Conservation (phyloP, 73 alveolate species). For the Durusdinium trenchii region DNA sequence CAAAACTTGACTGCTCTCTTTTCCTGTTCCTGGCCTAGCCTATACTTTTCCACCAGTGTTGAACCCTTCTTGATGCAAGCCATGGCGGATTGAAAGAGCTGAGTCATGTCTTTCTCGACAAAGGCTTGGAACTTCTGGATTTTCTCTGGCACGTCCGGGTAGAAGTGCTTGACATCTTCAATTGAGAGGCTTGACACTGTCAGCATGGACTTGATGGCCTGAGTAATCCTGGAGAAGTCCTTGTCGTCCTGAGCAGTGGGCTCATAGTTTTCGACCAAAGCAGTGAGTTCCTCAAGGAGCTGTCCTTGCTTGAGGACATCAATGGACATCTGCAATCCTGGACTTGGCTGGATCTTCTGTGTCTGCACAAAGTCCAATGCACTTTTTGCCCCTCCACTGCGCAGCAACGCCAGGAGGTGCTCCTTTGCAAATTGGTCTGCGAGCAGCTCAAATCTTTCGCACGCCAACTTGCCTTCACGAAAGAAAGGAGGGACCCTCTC, state of each 20-base stretch:
- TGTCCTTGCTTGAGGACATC: neutral
- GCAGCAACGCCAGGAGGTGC: neutral
- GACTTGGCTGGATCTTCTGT: neutral
- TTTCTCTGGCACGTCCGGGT: neutral
- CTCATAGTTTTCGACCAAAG: no score
- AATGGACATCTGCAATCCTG: neutral
- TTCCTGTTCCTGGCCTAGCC: neutral
- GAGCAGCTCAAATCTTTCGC: neutral
- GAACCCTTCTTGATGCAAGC: neutral
- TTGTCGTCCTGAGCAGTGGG: neutral
- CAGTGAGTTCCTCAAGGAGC: neutral
- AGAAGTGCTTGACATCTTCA: constrained; percentile 1
- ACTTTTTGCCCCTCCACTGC: no score
- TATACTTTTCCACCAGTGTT: neutral
- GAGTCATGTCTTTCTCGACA: neutral
- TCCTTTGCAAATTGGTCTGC: neutral
- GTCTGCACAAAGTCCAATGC: neutral
- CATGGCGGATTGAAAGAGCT: neutral
- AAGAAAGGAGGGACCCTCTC: neutral
- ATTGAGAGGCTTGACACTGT: neutral
- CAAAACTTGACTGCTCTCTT: no score
- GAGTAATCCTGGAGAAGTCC: neutral
- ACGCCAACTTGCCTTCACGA: neutral
- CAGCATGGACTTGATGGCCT: neutral
- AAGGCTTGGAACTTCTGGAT: neutral